Evolutionary conservation across 306 rosid species (phyloP).

Genomic region (Amphicarpaea edgeworthii): DNA sequence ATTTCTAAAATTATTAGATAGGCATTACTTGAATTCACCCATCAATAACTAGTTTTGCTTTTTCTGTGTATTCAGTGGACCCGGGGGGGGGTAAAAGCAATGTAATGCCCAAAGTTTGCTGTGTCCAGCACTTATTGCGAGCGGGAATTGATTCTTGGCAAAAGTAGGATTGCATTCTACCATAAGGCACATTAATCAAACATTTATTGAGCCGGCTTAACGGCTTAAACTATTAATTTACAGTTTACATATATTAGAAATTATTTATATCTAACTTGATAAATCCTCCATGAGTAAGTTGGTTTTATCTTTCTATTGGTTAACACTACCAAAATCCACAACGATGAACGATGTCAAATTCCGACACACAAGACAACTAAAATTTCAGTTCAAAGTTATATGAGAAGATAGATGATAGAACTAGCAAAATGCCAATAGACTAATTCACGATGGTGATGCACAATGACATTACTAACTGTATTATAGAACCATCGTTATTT

Average conservation of each 20-base stretch:
- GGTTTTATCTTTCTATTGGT: background rate
- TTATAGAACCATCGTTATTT: background rate
- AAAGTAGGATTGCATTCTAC: conserved; percentile 24
- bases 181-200: background rate
- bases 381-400: background rate
- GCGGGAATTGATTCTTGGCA: conserved; percentile 43
- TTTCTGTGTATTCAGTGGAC: background rate
- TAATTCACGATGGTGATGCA: background rate
- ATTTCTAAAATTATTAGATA: background rate
- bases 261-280: background rate
- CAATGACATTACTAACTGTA: background rate
- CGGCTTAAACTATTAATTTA: background rate
- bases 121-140: conserved; percentile 36
- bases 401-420: background rate
- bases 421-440: too few relatives aligned
- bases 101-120: conserved; percentile 3
- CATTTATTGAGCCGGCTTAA: background rate
- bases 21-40: background rate
- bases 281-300: background rate
- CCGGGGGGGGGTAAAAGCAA: background rate
- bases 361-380: background rate
- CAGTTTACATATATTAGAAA: background rate
- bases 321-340: background rate
- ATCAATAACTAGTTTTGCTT: background rate
- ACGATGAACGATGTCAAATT: background rate